These are phyloP conservation scores for Leccinum uliginosum DNA, from an alignment of 768 basidiomycete genomes.

Conservation along the genomic window DNA sequence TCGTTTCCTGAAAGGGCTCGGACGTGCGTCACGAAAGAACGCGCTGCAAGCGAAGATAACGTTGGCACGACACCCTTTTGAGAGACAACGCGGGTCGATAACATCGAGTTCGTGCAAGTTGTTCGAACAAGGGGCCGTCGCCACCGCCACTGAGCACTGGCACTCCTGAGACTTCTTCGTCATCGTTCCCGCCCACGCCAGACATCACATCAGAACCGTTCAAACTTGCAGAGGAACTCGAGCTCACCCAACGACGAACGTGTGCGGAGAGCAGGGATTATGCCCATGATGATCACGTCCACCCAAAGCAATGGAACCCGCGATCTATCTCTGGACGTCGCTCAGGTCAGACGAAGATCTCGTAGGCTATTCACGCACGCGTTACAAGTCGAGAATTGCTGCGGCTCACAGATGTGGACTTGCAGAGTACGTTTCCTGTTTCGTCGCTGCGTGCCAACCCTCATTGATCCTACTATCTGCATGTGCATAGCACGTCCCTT, in stretches of 20 bases:
- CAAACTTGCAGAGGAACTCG: constrained; percentile 5
- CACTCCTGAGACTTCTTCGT: no score
- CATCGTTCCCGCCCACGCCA: constrained; percentile 21
- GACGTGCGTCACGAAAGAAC: constrained; percentile 47
- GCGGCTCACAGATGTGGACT: constrained; percentile 60
- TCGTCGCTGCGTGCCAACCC: background rate
- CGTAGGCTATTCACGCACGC: constrained; percentile 41
- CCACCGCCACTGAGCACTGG: no score
- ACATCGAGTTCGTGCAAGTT: no score
- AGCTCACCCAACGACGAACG: constrained; percentile 12
- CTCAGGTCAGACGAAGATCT: constrained; percentile 31
- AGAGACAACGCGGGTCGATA: constrained; percentile 33
- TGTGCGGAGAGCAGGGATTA: constrained; percentile 34
- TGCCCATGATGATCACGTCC: constrained; percentile 24
- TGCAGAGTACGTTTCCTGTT: constrained; percentile 40
- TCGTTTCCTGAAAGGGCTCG: constrained; percentile 36
- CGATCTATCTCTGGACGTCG: constrained; percentile 47
- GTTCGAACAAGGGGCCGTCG: no score
- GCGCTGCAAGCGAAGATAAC: constrained; percentile 47
- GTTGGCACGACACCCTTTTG: constrained; percentile 34
- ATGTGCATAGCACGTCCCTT: constrained; percentile 17
- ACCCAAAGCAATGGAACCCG: constrained; percentile 65
- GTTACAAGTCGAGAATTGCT: constrained; percentile 58
- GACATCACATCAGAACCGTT: background rate
- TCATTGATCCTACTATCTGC: constrained; percentile 2